These are phyloP conservation scores for Talaromyces thailandensis DNA, from an alignment of 495 filamentous ascomycete genomes.

Conservation along the genomic window DNA sequence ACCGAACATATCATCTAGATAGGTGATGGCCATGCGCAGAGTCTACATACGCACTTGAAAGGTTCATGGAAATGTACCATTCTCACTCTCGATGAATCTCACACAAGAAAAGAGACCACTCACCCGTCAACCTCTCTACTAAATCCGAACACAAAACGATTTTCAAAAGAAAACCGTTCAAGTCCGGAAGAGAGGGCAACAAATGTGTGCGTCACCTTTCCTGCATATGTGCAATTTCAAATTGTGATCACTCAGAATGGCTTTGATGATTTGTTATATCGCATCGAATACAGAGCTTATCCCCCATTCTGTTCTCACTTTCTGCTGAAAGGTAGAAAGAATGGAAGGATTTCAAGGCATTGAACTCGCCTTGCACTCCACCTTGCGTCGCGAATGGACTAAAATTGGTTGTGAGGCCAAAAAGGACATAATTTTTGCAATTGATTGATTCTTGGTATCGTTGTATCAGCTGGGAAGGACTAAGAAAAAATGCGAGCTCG, in stretches of 20 bases:
- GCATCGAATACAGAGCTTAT: conserved; percentile 54
- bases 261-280: conserved; percentile 32
- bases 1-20: not conserved
- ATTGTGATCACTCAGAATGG: not conserved
- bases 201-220: not conserved
- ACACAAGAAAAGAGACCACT: not conserved
- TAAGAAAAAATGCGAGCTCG: conserved; percentile 32
- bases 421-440: not conserved
- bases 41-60: not conserved
- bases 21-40: not conserved
- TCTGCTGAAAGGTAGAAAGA: not conserved
- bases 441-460: conserved; percentile 7
- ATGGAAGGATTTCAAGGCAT: conserved; percentile 42
- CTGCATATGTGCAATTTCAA: not conserved
- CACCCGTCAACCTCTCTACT: not conserved
- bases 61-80: not conserved
- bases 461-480: conserved; percentile 21
- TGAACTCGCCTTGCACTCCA: conserved; percentile 49
- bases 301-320: conserved; percentile 11
- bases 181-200: not conserved
- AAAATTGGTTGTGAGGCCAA: not conserved
- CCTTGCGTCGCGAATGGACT: conserved; percentile 40
- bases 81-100: not conserved
- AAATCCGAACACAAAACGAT: not conserved
- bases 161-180: not conserved